Evolutionary conservation across 371 early-diverging fungal species (phyloP).

Genomic region (Umbelopsis sp.): DNA sequence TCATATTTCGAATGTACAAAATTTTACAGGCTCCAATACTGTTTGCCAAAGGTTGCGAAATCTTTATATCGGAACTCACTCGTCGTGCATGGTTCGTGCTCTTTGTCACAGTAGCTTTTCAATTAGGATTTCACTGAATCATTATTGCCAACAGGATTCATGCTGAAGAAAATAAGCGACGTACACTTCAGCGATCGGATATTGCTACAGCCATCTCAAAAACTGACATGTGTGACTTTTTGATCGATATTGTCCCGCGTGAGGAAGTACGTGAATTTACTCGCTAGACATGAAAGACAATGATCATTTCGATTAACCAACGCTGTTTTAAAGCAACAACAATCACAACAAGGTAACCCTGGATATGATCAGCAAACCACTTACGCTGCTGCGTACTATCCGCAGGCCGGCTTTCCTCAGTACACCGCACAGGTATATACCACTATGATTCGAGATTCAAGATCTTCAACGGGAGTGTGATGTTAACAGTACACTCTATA

Average conservation of each 20-base stretch:
- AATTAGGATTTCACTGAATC: no score
- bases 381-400: slow-evolving; percentile 33
- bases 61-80: slow-evolving; percentile 96
- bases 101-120: background rate
- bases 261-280: slow-evolving; percentile 60
- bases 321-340: slow-evolving; percentile 5
- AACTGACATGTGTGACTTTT: slow-evolving; percentile 98
- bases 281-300: background rate
- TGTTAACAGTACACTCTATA: background rate
- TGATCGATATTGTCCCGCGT: slow-evolving; percentile 98
- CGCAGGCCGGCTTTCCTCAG: slow-evolving; percentile 25
- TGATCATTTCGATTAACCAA: background rate
- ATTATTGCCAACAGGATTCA: slow-evolving; percentile 68
- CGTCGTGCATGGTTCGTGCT: slow-evolving; percentile 84
- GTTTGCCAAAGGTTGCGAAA: slow-evolving; percentile 97
- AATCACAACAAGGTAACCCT: slow-evolving; percentile 20
- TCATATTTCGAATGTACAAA: background rate
- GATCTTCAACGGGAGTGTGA: background rate
- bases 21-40: slow-evolving; percentile 83
- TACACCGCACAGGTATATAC: slow-evolving; percentile 28
- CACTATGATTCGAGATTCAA: background rate
- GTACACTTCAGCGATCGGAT: slow-evolving; percentile 96
- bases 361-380: slow-evolving; percentile 27
- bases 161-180: slow-evolving; percentile 98
- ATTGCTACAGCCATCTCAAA: slow-evolving; percentile 94